These are phyloP conservation scores for Lophiotrema nucula DNA, from an alignment of 495 filamentous ascomycete genomes.

Conservation along the genomic window DNA sequence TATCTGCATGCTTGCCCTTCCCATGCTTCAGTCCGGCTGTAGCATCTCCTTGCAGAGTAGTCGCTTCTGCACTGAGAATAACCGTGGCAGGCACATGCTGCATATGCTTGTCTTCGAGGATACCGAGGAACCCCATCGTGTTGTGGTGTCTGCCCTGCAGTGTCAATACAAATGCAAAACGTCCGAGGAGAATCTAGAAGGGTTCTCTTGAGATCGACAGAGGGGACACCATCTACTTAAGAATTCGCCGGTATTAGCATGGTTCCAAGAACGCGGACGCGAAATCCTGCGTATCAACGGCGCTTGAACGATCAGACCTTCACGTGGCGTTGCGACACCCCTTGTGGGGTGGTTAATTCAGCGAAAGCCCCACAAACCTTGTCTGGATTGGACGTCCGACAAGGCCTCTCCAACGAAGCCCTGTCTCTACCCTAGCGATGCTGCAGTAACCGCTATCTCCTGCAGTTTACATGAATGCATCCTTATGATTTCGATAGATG, in stretches of 20 bases:
- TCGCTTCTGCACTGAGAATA: conserved; percentile 14
- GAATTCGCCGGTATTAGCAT: not conserved
- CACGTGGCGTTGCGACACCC: conserved; percentile 11
- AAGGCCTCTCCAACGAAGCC: conserved; percentile 4
- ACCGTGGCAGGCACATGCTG: conserved; percentile 30
- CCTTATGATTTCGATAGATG: not conserved
- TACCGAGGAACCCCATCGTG: conserved; percentile 31
- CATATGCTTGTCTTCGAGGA: conserved; percentile 23
- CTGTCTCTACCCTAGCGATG: not conserved
- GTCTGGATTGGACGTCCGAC: not conserved
- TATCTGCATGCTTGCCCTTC: conserved; percentile 26
- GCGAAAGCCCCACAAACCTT: conserved; percentile 15
- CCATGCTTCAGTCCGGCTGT: conserved; percentile 29
- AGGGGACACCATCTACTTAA: not conserved
- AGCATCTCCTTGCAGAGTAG: not conserved
- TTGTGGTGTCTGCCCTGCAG: not conserved
- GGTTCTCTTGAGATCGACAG: not conserved
- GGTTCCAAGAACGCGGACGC: not conserved
- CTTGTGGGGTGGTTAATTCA: conserved; percentile 18
- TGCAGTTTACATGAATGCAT: not conserved
- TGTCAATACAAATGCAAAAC: not conserved
- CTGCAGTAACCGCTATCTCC: not conserved
- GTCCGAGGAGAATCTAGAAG: not conserved
- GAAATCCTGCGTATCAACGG: conserved; percentile 10
- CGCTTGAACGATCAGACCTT: conserved; percentile 12